Percentiles rank a stretch among this genome's conserved stretches.
Conservation (phyloP, 805 yeast genomes). For the Candida qinlingensis region DNA sequence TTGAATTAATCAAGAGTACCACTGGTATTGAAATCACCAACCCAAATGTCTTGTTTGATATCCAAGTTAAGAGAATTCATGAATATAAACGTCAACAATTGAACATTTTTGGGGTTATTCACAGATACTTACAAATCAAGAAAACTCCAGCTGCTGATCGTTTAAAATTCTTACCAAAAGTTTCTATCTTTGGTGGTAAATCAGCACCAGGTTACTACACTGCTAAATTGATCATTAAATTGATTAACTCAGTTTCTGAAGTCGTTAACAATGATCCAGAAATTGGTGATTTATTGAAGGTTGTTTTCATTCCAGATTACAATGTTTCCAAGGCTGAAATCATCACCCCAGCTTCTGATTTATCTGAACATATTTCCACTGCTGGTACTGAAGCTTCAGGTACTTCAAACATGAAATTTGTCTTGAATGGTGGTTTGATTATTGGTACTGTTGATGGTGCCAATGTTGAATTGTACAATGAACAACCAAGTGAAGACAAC, state of each 20-base stretch:
- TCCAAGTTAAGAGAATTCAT: slow-evolving; percentile 92
- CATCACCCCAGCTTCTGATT: slow-evolving; percentile 83
- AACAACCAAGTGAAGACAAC: slow-evolving; percentile 91
- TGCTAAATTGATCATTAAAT: slow-evolving; percentile 86
- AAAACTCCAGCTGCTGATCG: slow-evolving; percentile 58
- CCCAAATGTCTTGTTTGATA: slow-evolving; percentile 75
- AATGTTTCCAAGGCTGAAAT: slow-evolving; percentile 93
- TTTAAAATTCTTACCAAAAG: slow-evolving; percentile 61
- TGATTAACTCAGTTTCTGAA: slow-evolving; percentile 74
- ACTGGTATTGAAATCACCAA: slow-evolving; percentile 52
- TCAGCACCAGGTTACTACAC: slow-evolving; percentile 97
- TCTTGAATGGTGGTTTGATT: slow-evolving; percentile 87
- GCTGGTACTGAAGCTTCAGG: slow-evolving; percentile 98
- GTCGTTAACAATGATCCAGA: slow-evolving; percentile 77
- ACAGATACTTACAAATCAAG: slow-evolving; percentile 76
- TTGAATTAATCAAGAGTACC: slow-evolving; percentile 60
- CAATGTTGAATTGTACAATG: slow-evolving; percentile 79
- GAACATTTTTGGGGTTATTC: slow-evolving; percentile 84
- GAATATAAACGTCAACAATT: slow-evolving; percentile 94
- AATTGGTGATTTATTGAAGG: slow-evolving; percentile 72
- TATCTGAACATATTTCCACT: slow-evolving; percentile 90
- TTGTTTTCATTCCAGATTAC: slow-evolving; percentile 85
- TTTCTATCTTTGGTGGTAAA: slow-evolving; percentile 86
- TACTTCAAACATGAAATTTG: slow-evolving; percentile 94
- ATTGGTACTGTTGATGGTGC: slow-evolving; percentile 98